A percentile compares a stretch with the other conserved stretches of the same genome.
Conservation (phyloP, 768 basidiomycete species). For the Punctularia strigosozonata region DNA sequence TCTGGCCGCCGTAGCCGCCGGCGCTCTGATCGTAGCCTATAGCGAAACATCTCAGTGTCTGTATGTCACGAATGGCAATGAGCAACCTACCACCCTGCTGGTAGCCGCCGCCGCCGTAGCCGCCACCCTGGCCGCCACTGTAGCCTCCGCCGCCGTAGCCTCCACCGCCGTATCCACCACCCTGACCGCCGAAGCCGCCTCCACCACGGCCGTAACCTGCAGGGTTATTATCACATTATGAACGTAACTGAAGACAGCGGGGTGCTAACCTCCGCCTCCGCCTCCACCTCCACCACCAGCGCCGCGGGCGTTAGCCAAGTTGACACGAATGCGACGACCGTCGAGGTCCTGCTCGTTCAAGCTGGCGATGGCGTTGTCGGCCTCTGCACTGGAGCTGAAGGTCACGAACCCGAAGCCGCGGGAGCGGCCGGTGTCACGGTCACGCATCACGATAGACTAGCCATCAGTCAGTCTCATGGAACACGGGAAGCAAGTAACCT, state of each 20-base stretch:
- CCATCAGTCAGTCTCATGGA: constrained; percentile 23
- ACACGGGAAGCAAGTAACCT: neutral
- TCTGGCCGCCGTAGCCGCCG: constrained; percentile 4
- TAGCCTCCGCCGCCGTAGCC: constrained; percentile 16
- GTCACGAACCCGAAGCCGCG: constrained; percentile 97
- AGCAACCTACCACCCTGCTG: constrained; percentile 6
- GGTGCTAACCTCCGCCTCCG: constrained; percentile 22
- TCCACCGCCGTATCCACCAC: constrained; percentile 14
- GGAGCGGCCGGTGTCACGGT: constrained; percentile 94
- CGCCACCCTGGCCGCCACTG: constrained; percentile 10
- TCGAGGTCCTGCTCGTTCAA: constrained; percentile 91
- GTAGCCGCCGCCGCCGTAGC: constrained; percentile 14
- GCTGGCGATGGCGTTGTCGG: constrained; percentile 59
- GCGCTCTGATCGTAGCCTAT: no score
- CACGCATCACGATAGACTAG: constrained; percentile 96
- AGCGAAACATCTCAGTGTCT: neutral
- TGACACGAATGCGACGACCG: constrained; percentile 82
- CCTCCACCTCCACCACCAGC: constrained; percentile 43
- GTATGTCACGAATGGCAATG: constrained; percentile 2
- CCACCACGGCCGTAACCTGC: constrained; percentile 20
- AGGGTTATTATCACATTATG: constrained; percentile 1
- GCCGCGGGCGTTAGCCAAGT: constrained; percentile 64
- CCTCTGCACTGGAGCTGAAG: constrained; percentile 48
- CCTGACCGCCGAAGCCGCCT: constrained; percentile 17
- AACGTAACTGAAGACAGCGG: constrained; percentile 4